Percentiles rank a stretch among this genome's conserved stretches.
These are phyloP conservation scores for Trematosphaeria pertusa DNA, from an alignment of 2,329 filamentous ascomycete genomes.

Conservation along the genomic window DNA sequence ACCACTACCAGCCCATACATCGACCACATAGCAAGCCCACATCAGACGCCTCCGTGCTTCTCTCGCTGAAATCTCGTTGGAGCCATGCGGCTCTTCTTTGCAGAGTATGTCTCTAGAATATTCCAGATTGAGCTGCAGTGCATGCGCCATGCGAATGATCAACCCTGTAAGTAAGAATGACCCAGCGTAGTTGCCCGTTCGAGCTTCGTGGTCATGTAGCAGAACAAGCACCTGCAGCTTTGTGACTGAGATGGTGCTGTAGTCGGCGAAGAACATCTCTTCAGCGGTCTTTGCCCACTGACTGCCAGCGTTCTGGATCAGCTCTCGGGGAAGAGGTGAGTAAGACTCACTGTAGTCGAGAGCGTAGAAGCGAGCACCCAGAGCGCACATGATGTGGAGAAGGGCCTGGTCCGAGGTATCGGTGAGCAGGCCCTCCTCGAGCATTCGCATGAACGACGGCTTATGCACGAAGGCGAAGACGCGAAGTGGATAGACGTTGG, in stretches of 20 bases:
- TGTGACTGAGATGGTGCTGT: conserved; percentile 40
- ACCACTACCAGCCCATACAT: conserved; percentile 44
- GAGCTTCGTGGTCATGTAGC: conserved; percentile 41
- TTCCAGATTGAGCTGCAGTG: conserved; percentile 41
- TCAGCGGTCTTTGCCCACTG: conserved; percentile 43
- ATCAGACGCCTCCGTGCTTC: conserved; percentile 41
- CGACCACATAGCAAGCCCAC: conserved; percentile 46
- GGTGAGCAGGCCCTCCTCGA: conserved; percentile 39
- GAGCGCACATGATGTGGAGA: conserved; percentile 42
- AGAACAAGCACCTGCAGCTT: conserved; percentile 40
- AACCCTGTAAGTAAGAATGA: conserved; percentile 41
- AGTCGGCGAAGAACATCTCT: conserved; percentile 43
- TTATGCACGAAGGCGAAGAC: conserved; percentile 42
- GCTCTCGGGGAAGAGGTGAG: conserved; percentile 32
- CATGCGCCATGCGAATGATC: conserved; percentile 42
- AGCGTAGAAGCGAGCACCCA: conserved; percentile 38
- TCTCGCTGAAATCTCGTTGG: conserved; percentile 37
- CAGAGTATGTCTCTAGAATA: conserved; percentile 34
- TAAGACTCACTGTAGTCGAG: conserved; percentile 39
- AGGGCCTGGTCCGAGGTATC: conserved; percentile 38
- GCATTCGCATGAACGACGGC: conserved; percentile 42
- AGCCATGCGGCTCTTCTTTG: conserved; percentile 30
- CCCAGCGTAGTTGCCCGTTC: conserved; percentile 40
- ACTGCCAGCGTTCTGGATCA: conserved; percentile 39
- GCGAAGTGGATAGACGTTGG: conserved; percentile 36